These are phyloP conservation scores for Chenopodium quinoa DNA, from an alignment of 148 eudicot genomes.

Conservation along the genomic window DNA sequence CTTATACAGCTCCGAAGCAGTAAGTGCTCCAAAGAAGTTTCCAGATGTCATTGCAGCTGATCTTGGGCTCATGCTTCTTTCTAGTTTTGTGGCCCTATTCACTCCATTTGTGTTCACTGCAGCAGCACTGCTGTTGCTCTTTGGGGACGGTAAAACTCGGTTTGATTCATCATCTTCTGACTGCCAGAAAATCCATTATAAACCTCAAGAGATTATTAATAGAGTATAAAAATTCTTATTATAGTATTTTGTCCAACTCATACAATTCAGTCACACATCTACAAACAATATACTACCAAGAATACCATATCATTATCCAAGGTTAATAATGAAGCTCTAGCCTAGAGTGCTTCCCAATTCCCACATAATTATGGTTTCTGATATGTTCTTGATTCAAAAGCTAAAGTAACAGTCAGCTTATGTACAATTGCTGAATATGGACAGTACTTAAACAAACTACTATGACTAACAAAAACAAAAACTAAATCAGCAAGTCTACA, in stretches of 20 bases:
- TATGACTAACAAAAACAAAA: no score
- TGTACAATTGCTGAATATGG: no score
- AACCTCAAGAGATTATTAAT: neutral
- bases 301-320: neutral
- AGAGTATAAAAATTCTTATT: no score
- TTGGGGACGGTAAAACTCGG: constrained; percentile 34
- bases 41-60: constrained; percentile 77
- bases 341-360: neutral
- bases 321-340: neutral
- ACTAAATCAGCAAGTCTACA: no score
- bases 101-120: constrained; percentile 40
- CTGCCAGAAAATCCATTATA: constrained; percentile 33
- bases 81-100: constrained; percentile 46
- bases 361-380: no score
- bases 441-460: no score
- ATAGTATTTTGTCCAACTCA: neutral
- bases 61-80: constrained; percentile 58
- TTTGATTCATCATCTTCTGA: constrained; percentile 66
- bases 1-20: constrained; percentile 83
- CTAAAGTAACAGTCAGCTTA: no score
- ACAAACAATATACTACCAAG: neutral
- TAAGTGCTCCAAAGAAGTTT: constrained; percentile 77
- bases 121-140: constrained; percentile 42
- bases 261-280: neutral
- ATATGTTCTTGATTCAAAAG: no score